A percentile compares a stretch with the other conserved stretches of the same genome.
Evolutionary conservation across 192 early-diverging fungal species (phyloP).

Genomic region (Coemansia sp.): DNA sequence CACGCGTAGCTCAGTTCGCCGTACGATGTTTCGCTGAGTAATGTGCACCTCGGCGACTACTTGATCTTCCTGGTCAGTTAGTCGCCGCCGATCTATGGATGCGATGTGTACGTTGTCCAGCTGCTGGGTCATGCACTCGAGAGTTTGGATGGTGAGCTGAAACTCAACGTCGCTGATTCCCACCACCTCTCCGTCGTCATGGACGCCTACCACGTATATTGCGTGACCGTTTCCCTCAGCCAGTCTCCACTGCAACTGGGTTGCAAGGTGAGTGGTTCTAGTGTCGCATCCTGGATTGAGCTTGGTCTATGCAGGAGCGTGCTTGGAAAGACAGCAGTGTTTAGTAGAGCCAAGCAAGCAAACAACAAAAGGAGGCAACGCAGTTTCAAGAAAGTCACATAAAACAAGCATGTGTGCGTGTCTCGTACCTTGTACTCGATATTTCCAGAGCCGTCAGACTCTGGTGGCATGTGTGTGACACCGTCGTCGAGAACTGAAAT

Average conservation of each 20-base stretch:
- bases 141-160: conserved; percentile 22
- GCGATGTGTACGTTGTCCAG: conserved; percentile 39
- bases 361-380: not conserved
- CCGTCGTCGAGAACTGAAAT: conserved; percentile 43
- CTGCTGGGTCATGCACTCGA: conserved; percentile 36
- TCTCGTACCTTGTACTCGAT: conserved; percentile 88
- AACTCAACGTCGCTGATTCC: conserved; percentile 61
- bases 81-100: conserved; percentile 33
- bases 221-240: conserved; percentile 87
- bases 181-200: conserved; percentile 80
- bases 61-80: conserved; percentile 26
- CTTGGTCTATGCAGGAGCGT: conserved; percentile 50
- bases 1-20: conserved; percentile 79
- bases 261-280: conserved; percentile 82
- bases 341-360: not conserved
- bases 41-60: conserved; percentile 79
- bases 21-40: conserved; percentile 63
- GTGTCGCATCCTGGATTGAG: conserved; percentile 24
- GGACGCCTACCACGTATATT: conserved; percentile 89
- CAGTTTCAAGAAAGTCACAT: no score
- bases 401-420: no score
- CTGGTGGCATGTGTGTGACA: conserved; percentile 65
- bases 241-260: conserved; percentile 92
- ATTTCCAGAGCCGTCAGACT: conserved; percentile 84
- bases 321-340: conserved; percentile 23